phyloP scores from a whole-genome alignment of 371 early-diverging fungal genomes.

The Basidiobolus meristosporus region DNA sequence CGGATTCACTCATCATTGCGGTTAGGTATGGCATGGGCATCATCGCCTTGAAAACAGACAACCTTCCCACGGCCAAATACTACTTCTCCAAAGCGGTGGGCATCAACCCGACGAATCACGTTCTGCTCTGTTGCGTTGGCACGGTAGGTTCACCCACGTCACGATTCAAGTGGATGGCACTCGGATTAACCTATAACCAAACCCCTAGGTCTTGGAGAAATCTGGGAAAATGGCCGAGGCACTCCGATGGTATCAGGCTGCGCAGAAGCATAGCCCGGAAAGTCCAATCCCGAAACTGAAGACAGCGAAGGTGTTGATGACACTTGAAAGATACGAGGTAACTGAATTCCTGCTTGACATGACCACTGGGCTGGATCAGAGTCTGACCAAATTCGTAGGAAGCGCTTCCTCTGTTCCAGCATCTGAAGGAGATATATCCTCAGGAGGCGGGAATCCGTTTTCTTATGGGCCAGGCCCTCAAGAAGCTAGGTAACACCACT shows the following conservation, averaged over 20 bases:
- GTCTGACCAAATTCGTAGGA: too few relatives aligned
- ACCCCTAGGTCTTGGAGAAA: constrained; percentile 8
- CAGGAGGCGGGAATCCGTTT: too few relatives aligned
- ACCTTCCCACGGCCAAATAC: constrained; percentile 33
- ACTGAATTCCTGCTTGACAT: too few relatives aligned
- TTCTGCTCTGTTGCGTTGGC: constrained; percentile 35
- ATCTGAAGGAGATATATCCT: too few relatives aligned
- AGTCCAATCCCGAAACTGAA: constrained; percentile 22
- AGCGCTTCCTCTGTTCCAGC: too few relatives aligned
- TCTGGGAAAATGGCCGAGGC: not conserved
- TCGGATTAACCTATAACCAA: too few relatives aligned
- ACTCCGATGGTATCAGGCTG: constrained; percentile 7
- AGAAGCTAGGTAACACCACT: too few relatives aligned
- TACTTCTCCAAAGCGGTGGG: constrained; percentile 35
- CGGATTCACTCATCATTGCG: not conserved
- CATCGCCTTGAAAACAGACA: constrained; percentile 34
- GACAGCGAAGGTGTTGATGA: constrained; percentile 24
- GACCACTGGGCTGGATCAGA: too few relatives aligned
- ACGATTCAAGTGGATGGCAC: too few relatives aligned
- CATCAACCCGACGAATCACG: constrained; percentile 33
- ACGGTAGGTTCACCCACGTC: constrained; percentile 5
- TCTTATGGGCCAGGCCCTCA: too few relatives aligned
- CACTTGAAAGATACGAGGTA: constrained; percentile 16
- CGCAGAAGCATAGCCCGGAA: constrained; percentile 12
- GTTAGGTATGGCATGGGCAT: constrained; percentile 51